Percentiles rank a stretch among this genome's conserved stretches.
These are phyloP conservation scores for Calonectria pseudoturangicola DNA, from an alignment of 2,329 filamentous ascomycete genomes.

Conservation along the genomic window DNA sequence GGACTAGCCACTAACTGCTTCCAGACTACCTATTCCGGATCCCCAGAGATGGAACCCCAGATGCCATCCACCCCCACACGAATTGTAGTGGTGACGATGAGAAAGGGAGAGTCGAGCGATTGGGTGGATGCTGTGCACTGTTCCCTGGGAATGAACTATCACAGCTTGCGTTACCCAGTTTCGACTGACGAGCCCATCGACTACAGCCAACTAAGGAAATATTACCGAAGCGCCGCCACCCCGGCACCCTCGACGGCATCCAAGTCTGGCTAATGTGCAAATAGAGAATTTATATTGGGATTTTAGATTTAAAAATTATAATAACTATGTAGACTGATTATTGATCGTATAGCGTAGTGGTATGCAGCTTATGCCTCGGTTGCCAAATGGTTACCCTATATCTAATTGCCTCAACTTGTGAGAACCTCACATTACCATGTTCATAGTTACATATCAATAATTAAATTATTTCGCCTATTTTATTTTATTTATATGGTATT, in stretches of 20 bases:
- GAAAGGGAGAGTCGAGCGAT: constrained; percentile 34
- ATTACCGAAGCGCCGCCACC: constrained; percentile 16
- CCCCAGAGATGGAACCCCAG: constrained; percentile 30
- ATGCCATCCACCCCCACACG: constrained; percentile 30
- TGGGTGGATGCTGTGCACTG: constrained; percentile 38
- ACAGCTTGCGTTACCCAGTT: constrained; percentile 30
- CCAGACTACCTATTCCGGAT: constrained; percentile 36
- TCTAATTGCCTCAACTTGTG: not conserved
- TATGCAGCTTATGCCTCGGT: constrained; percentile 42
- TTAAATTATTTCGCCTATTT: no score
- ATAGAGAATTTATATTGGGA: not conserved
- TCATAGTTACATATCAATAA: constrained; percentile 26
- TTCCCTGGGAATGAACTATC: constrained; percentile 34
- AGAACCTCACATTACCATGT: not conserved
- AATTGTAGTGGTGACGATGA: constrained; percentile 37
- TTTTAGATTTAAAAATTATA: no score
- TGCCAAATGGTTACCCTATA: not conserved
- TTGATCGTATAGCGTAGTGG: constrained; percentile 34
- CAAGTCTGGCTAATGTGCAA: constrained; percentile 4
- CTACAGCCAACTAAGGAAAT: constrained; percentile 25
- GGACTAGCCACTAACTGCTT: not conserved
- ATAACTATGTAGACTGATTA: not conserved
- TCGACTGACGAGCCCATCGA: constrained; percentile 15
- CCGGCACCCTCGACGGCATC: not conserved
- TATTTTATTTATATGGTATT: no score